Percentiles rank a stretch among this genome's conserved stretches.
phyloP scores from a whole-genome alignment of 2,329 filamentous ascomycete genomes.

The Botrytis tulipae region DNA sequence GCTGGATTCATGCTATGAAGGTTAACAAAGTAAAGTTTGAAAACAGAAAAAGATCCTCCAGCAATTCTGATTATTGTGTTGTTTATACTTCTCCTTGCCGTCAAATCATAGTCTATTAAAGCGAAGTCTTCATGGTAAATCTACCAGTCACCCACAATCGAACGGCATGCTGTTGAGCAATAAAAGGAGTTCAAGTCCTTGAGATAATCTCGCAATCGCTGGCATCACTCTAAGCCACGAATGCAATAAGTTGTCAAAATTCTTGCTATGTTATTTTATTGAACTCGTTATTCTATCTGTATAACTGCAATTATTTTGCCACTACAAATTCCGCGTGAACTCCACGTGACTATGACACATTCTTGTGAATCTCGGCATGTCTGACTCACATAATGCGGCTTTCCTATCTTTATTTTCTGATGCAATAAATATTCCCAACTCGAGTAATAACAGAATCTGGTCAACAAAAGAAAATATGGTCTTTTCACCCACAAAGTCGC shows the following conservation, averaged over 20 bases:
- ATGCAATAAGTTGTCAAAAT: background rate
- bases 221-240: background rate
- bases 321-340: rapidly evolving
- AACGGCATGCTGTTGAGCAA: background rate
- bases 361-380: background rate
- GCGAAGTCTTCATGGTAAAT: background rate
- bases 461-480: background rate
- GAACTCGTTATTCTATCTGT: background rate
- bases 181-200: too few species aligned
- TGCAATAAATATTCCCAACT: background rate
- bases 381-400: background rate
- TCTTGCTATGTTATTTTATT: too few species aligned
- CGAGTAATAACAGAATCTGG: background rate
- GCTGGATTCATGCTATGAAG: background rate
- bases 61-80: rapidly evolving
- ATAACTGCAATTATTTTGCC: background rate
- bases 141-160: background rate
- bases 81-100: background rate
- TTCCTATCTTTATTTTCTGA: background rate
- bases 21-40: background rate
- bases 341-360: background rate
- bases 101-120: background rate
- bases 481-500: background rate
- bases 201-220: background rate
- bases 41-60: background rate